A percentile compares a stretch with the other conserved stretches of the same genome.
Evolutionary conservation across 2,329 filamentous ascomycete genomes (phyloP).

Genomic region (Aschersonia sp.): DNA sequence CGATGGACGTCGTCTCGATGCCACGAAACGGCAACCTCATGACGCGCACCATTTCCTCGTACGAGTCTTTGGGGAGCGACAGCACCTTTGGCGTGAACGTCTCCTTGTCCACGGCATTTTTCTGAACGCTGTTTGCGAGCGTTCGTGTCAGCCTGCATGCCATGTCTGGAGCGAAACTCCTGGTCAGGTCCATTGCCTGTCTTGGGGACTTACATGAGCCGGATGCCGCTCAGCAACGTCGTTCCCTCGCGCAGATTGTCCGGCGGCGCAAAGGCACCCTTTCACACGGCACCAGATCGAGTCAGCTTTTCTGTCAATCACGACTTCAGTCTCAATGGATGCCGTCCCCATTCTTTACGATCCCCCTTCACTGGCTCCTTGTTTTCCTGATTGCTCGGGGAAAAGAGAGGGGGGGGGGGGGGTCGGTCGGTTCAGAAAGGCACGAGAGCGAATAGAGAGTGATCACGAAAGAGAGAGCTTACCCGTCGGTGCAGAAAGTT

Average conservation of each 20-base stretch:
- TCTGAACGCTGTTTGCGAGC: constrained; percentile 30
- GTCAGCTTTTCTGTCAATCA: too few species aligned
- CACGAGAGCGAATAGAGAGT: too few species aligned
- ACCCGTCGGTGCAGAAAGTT: constrained; percentile 39
- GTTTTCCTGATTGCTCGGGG: background rate
- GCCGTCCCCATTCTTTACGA: too few species aligned
- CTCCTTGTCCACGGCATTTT: constrained; percentile 38
- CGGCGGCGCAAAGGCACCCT: constrained; percentile 37
- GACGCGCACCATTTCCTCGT: constrained; percentile 39
- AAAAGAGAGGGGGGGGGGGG: background rate
- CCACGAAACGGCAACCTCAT: constrained; percentile 39
- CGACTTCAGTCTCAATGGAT: too few species aligned
- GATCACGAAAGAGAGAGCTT: constrained; percentile 1
- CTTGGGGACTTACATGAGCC: constrained; percentile 33
- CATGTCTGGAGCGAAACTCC: too few species aligned
- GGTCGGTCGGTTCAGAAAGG: background rate
- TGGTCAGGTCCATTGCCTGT: too few species aligned
- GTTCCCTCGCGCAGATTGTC: constrained; percentile 25
- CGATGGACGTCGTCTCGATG: constrained; percentile 43
- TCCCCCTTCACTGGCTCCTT: background rate
- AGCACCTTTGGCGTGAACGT: constrained; percentile 43
- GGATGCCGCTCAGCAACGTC: constrained; percentile 33
- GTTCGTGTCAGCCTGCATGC: too few species aligned
- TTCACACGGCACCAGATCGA: background rate
- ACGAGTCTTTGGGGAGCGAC: constrained; percentile 33